Evolutionary conservation across 1,284 basidiomycete genomes (phyloP), one percentile per base, ranked within the genome.

Genomic region (Waitea zeae): DNA sequence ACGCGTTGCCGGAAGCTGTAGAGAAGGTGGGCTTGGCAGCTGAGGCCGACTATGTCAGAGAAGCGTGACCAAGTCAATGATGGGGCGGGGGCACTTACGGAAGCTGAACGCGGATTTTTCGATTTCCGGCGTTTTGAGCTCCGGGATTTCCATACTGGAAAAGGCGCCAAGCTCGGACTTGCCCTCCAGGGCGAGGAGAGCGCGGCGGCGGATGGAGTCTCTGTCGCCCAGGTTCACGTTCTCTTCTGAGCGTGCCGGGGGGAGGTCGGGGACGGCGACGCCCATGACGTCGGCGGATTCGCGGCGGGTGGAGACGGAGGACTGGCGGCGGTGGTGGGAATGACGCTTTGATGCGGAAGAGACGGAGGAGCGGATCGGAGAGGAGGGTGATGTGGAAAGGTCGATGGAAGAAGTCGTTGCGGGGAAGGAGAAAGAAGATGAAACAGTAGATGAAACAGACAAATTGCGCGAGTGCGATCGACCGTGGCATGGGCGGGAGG

Each of bases 221-320:
- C 69, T 78, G 47, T 80, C 78, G 15, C 69, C 74, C 19, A 76
- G 46, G 43, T 69, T 76, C 49, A 75, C 52, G 47, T 73, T 75
- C 44, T 75, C 70, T 12, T 78, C 71, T 1, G 67, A 63, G 31
- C 58, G 53, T 0, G 66, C 64, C 4, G 59, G 42, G 1, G 71
- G 64, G 14, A 77, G 59, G 39, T 73, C 66, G 9, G 75, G 70
- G 29, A 81, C 54, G 20, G 74, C 54, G 11, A 81, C 63, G 30
- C 81, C 81, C 81, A 86, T 86, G 47, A 86, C 60, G 44, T 86
- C 81, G 5, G 78, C 79, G 11, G 80, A 84, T 53, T 86, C 81
- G 41, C 62, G 67, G 41, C 81, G 73, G 22, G 82, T 86, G 3
- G 81, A 84, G 17, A 86, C 78, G n/a, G 81, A 84, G 2, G 82